Evolutionary conservation across 306 rosid genomes (phyloP), one percentile per base, ranked within the genome.

Genomic region (Oxytropis ochrocephala): DNA sequence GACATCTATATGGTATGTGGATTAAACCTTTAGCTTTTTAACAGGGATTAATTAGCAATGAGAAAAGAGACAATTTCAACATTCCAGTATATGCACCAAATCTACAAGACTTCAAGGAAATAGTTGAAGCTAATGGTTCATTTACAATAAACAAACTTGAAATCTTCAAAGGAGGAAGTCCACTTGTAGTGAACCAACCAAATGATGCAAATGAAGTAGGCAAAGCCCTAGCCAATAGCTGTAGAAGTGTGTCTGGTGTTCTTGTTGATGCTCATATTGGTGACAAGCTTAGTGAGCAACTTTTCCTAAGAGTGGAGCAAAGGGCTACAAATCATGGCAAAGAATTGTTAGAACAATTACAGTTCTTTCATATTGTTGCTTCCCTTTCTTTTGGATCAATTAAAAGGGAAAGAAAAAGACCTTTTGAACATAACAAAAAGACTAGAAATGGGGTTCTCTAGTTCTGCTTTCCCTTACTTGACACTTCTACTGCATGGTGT

Each of bases 101-200:
- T 50, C 41, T 91, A 6, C 97, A 85, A 77, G 99, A 94, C 46
- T 88, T 94, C 74, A 94, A 84, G 79, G 96, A 94, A 67, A 91
- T 90, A 11, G 96, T 94, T 32, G 98, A 90, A 46, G 92, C 87
- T 1, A 76, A 85, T 43, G 96, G 96, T 1, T 88, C 95, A n/a
- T 94, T 94, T 43, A n/a, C 70, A 76, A 85, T 91, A 4, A 82
- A 91, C 85, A 91, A 87, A 78, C 99, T 94, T 16, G 96, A 88
- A 73, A 81, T 94, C 5, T 87, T 94, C 78, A 91, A 94, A 80
- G 99, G 95, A 70, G 99, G 99, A n/a, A 94, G 99, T 39, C 99
- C 97, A 1, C 89, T 94, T 4, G 91, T 91, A 11, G 97, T 94
- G 74, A 83, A 52, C 75, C 79, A 75, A 14, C 97, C 95, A 0